Conservation (phyloP, 2,329 filamentous ascomycete species). For the Podosphaera leucotricha region DNA sequence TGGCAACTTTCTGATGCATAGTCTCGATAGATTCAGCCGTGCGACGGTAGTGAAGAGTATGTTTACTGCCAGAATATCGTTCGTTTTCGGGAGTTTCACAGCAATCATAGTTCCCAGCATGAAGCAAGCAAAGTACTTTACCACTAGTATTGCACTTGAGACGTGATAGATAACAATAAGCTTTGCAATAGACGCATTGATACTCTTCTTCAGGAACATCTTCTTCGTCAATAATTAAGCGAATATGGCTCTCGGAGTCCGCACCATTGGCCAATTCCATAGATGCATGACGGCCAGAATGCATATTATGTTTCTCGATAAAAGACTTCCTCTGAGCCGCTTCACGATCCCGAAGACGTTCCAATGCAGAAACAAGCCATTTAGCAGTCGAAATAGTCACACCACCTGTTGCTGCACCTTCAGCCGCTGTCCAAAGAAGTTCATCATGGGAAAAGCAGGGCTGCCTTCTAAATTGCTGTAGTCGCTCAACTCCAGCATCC, state of each 20-base stretch:
- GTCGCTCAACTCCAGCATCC: slow-evolving; percentile 58
- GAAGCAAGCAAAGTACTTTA: slow-evolving; percentile 61
- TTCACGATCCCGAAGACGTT: slow-evolving; percentile 57
- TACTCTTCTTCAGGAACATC: slow-evolving; percentile 80
- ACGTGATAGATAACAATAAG: slow-evolving; percentile 73
- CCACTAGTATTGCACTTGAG: slow-evolving; percentile 65
- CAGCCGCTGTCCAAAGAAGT: slow-evolving; percentile 70
- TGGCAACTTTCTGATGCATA: slow-evolving; percentile 52
- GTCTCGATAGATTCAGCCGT: slow-evolving; percentile 43
- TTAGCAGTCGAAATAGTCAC: slow-evolving; percentile 71
- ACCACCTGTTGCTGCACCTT: slow-evolving; percentile 40
- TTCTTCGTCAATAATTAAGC: slow-evolving; percentile 41
- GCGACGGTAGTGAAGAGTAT: slow-evolving; percentile 56
- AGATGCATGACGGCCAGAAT: slow-evolving; percentile 15
- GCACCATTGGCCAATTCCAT: slow-evolving; percentile 12
- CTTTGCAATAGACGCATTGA: slow-evolving; percentile 78
- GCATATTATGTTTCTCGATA: slow-evolving; percentile 36
- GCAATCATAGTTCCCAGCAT: slow-evolving; percentile 61
- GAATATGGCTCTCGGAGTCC: slow-evolving; percentile 29
- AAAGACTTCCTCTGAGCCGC: slow-evolving; percentile 43
- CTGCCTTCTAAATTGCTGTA: slow-evolving; percentile 72
- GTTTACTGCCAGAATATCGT: slow-evolving; percentile 44
- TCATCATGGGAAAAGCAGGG: slow-evolving; percentile 97
- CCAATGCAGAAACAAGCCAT: slow-evolving; percentile 76
- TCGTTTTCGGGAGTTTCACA: slow-evolving; percentile 45